phyloP scores from a whole-genome alignment of 306 rosid species.

The Cucurbita ficifolia region DNA sequence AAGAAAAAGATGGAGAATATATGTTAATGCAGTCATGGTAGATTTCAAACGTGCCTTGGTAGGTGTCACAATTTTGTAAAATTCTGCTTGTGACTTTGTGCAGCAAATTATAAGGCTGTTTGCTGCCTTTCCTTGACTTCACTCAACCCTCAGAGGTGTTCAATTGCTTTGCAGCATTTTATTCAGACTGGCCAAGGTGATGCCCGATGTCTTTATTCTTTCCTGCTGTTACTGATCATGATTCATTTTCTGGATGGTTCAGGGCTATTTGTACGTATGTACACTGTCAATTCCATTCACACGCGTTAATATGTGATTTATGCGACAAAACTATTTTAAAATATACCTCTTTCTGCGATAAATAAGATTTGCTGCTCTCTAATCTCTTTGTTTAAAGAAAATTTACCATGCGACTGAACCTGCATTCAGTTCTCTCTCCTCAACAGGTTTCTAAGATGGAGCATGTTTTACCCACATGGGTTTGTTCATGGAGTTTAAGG shows the following conservation, averaged over 20 bases:
- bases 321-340: neutral
- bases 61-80: neutral
- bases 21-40: neutral
- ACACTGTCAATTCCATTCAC: neutral
- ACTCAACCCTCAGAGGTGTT: slow-evolving; percentile 66
- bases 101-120: slow-evolving; percentile 89
- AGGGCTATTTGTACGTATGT: neutral
- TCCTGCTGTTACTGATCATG: neutral
- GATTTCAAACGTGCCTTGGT: neutral
- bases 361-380: neutral
- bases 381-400: slow-evolving; percentile 2
- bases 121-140: slow-evolving; percentile 64
- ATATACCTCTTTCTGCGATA: neutral
- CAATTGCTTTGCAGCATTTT: slow-evolving; percentile 65
- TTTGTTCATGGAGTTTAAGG: slow-evolving; percentile 40
- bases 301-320: neutral
- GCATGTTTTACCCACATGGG: slow-evolving; percentile 52
- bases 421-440: slow-evolving; percentile 77
- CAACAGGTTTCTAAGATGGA: slow-evolving; percentile 70
- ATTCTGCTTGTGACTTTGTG: slow-evolving; percentile 6
- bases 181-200: slow-evolving; percentile 59
- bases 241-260: neutral
- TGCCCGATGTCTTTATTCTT: slow-evolving; percentile 10
- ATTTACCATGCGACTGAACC: slow-evolving; percentile 29
- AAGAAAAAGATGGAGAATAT: neutral